These are phyloP conservation scores for Aspergillus fumigatus DNA, from an alignment of 2,329 filamentous ascomycete species.

Conservation along the genomic window DNA sequence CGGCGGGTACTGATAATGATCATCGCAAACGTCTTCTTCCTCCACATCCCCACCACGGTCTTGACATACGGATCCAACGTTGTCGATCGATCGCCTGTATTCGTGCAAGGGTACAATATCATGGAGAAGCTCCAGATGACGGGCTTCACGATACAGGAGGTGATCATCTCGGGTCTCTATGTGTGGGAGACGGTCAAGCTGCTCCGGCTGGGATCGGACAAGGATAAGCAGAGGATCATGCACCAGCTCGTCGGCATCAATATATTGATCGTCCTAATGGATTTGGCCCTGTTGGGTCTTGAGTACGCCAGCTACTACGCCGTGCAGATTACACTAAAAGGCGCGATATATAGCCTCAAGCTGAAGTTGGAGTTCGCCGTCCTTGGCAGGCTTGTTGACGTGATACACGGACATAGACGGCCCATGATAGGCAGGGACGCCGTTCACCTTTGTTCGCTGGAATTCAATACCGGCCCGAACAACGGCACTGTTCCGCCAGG, in stretches of 20 bases:
- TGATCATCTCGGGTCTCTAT: conserved; percentile 47
- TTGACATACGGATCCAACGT: conserved; percentile 47
- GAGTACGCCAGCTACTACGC: conserved; percentile 39
- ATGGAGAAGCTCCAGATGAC: conserved; percentile 45
- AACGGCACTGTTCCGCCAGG: conserved; percentile 3
- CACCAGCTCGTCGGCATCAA: conserved; percentile 46
- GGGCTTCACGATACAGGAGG: conserved; percentile 44
- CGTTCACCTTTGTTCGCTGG: conserved; percentile 20
- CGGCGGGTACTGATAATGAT: conserved; percentile 55
- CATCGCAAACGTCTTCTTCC: conserved; percentile 48
- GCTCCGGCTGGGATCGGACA: conserved; percentile 31
- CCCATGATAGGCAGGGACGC: conserved; percentile 18
- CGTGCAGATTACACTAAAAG: conserved; percentile 39
- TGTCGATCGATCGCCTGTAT: conserved; percentile 19
- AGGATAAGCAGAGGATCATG: conserved; percentile 32
- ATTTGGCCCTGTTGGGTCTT: conserved; percentile 39
- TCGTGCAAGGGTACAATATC: conserved; percentile 40
- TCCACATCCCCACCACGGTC: conserved; percentile 53
- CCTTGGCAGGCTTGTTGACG: conserved; percentile 43
- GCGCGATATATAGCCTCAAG: conserved; percentile 35
- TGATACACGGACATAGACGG: conserved; percentile 28
- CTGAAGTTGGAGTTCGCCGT: conserved; percentile 56
- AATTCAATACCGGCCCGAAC: conserved; percentile 4
- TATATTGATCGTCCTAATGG: conserved; percentile 44
- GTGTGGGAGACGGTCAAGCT: conserved; percentile 51